phyloP scores from a whole-genome alignment of 495 filamentous ascomycete genomes.

The Sordaria brevicollis region DNA sequence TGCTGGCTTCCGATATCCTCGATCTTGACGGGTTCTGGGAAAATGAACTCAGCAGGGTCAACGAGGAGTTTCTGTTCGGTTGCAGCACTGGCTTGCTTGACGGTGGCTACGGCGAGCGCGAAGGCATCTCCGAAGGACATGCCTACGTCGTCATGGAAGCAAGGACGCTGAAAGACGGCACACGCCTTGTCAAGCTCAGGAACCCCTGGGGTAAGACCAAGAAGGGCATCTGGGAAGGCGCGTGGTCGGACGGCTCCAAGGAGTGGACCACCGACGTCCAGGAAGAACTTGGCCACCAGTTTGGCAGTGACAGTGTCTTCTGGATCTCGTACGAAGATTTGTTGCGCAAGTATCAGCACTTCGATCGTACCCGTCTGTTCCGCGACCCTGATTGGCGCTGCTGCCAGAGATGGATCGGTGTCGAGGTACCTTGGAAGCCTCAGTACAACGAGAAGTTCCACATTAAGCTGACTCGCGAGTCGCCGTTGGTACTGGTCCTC shows the following conservation, averaged over 20 bases:
- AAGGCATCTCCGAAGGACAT: constrained; percentile 73
- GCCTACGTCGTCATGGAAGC: constrained; percentile 89
- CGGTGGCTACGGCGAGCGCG: constrained; percentile 51
- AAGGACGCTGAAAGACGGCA: constrained; percentile 36
- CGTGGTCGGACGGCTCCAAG: constrained; percentile 88
- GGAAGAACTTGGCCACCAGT: constrained; percentile 69
- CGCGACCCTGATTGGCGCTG: constrained; percentile 67
- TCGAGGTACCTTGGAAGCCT: constrained; percentile 79
- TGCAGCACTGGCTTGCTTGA: constrained; percentile 62
- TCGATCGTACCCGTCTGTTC: constrained; percentile 87
- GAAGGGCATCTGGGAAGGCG: constrained; percentile 68
- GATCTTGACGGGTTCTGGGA: constrained; percentile 84
- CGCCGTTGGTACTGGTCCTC: constrained; percentile 72
- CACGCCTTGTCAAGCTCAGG: constrained; percentile 36
- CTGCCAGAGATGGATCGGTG: constrained; percentile 77
- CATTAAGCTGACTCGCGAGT: constrained; percentile 57
- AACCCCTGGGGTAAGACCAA: constrained; percentile 76
- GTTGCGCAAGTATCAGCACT: constrained; percentile 70
- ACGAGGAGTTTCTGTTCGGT: constrained; percentile 83
- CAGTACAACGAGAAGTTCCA: constrained; percentile 85
- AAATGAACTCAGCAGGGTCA: constrained; percentile 77
- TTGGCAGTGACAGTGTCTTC: constrained; percentile 78
- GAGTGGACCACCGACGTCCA: constrained; percentile 90
- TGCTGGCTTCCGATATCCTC: constrained; percentile 77
- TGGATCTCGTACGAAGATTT: constrained; percentile 73